phyloP scores from a whole-genome alignment of 441 rosid species.

The Brassica balearica region DNA sequence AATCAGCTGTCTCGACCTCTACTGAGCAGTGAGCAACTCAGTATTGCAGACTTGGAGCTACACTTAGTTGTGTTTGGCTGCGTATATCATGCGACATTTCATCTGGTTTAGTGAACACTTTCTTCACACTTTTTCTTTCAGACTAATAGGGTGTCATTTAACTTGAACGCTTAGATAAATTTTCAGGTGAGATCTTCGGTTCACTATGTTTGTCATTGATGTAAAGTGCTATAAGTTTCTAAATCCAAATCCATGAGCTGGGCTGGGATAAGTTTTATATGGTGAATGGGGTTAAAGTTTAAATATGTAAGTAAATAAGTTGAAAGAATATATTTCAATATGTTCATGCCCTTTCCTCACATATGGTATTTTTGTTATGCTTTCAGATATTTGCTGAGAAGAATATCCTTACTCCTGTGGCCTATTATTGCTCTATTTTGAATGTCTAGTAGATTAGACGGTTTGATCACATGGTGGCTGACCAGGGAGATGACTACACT shows the following conservation, averaged over 20 bases:
- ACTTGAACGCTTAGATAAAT: conserved; percentile 80
- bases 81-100: conserved; percentile 2
- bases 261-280: too few relatives aligned
- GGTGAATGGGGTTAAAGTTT: too few relatives aligned
- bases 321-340: background rate
- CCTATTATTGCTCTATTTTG: conserved; percentile 10
- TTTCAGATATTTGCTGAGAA: conserved; percentile 93
- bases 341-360: conserved; percentile 3
- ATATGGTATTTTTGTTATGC: conserved; percentile 16
- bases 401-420: conserved; percentile 2
- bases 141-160: conserved; percentile 87
- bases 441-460: conserved; percentile 63
- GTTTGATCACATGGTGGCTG: conserved; percentile 97
- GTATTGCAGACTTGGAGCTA: conserved; percentile 65
- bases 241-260: conserved; percentile 1
- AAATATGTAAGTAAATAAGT: background rate
- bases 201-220: conserved; percentile 17
- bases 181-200: conserved; percentile 65
- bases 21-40: conserved; percentile 81
- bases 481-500: conserved; percentile 87
- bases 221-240: conserved; percentile 3
- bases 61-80: conserved; percentile 39
- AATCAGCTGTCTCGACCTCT: conserved; percentile 30
- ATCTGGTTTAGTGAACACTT: conserved; percentile 7
- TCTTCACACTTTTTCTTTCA: conserved; percentile 46